A percentile compares a stretch with the other conserved stretches of the same genome.
phyloP scores from a whole-genome alignment of 495 filamentous ascomycete genomes.

The Aspergillus nanangensis region DNA sequence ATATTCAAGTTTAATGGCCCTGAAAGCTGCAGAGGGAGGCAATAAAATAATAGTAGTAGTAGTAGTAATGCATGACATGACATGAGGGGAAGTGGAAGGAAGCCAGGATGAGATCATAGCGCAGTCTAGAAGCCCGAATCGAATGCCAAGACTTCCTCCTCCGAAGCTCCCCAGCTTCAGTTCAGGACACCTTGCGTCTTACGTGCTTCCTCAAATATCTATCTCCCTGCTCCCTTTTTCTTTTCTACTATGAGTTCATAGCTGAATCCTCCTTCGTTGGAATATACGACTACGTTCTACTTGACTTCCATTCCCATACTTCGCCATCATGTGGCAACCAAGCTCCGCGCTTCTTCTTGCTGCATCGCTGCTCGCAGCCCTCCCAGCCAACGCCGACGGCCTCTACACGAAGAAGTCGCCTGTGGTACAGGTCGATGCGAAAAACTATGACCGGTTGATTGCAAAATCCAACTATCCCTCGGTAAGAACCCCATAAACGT shows the following conservation, averaged over 20 bases:
- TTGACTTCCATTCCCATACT: neutral
- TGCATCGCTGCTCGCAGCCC: slow-evolving; percentile 51
- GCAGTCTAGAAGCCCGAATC: slow-evolving; percentile 22
- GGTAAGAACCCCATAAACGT: slow-evolving; percentile 46
- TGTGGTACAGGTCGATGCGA: slow-evolving; percentile 81
- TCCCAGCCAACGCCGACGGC: slow-evolving; percentile 60
- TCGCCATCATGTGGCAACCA: slow-evolving; percentile 16
- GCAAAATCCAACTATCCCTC: slow-evolving; percentile 86
- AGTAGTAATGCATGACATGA: slow-evolving; percentile 2
- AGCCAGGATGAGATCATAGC: slow-evolving; percentile 1
- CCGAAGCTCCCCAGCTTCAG: too few species aligned
- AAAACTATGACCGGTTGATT: slow-evolving; percentile 80
- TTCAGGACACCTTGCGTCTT: slow-evolving; percentile 46
- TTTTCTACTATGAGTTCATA: too few species aligned
- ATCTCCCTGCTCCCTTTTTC: neutral
- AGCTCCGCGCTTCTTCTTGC: slow-evolving; percentile 35
- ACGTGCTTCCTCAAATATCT: neutral
- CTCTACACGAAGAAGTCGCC: slow-evolving; percentile 85
- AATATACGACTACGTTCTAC: too few species aligned
- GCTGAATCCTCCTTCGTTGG: too few species aligned
- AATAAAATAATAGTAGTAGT: too few species aligned
- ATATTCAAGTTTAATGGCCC: too few species aligned
- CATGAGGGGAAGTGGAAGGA: neutral
- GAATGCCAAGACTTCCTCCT: slow-evolving; percentile 37
- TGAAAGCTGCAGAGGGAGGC: too few species aligned